Evolutionary conservation across 257 asterid species (phyloP).

Genomic region (Forsythia viridissima): DNA sequence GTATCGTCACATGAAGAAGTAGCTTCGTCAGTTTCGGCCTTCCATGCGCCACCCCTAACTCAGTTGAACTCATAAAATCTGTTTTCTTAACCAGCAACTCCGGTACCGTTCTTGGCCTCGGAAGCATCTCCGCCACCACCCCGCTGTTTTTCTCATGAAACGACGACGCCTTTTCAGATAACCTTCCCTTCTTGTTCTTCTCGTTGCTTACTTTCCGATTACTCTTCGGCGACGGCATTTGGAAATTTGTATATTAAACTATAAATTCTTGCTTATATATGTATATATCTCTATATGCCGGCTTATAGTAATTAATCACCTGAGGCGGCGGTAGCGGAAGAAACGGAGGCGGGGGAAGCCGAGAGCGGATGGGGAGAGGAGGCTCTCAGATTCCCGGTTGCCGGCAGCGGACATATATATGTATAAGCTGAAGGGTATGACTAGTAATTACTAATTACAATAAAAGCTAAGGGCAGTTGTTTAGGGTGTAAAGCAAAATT

Average conservation of each 20-base stretch:
- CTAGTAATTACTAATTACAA: neutral
- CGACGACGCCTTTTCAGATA: conserved; percentile 62
- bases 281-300: neutral
- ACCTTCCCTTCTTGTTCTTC: conserved; percentile 54
- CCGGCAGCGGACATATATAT: conserved; percentile 44
- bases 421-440: conserved; percentile 6
- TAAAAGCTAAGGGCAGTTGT: neutral
- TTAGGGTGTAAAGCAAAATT: neutral
- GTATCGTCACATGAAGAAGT: conserved; percentile 45
- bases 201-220: conserved; percentile 53
- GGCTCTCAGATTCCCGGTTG: conserved; percentile 45
- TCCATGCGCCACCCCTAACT: conserved; percentile 28
- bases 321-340: conserved; percentile 49
- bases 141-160: conserved; percentile 42
- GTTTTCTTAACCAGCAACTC: conserved; percentile 39
- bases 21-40: conserved; percentile 34
- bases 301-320: conserved; percentile 12
- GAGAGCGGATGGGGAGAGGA: conserved; percentile 32
- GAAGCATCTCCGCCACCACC: conserved; percentile 30
- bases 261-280: neutral
- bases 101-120: conserved; percentile 80
- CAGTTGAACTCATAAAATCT: conserved; percentile 18
- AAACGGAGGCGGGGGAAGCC: conserved; percentile 48
- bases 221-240: conserved; percentile 72
- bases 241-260: neutral